A percentile compares a stretch with the other conserved stretches of the same genome.
Evolutionary conservation across 75 land plant genomes (phyloP).

Genomic region (Selaginella tamariscina): DNA sequence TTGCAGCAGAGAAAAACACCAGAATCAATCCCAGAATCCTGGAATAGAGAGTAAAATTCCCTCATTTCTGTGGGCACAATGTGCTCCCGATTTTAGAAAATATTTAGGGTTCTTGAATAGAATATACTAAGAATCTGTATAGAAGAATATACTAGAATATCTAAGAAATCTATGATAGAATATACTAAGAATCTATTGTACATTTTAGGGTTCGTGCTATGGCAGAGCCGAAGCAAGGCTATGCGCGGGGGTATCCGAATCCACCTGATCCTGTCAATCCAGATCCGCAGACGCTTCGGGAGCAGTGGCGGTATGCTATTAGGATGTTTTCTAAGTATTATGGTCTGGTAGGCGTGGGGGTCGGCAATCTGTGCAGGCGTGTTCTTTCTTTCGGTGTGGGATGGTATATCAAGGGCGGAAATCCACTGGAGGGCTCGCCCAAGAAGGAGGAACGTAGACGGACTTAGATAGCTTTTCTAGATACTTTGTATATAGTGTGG

Average conservation of each 20-base stretch:
- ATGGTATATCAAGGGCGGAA: conserved; percentile 84
- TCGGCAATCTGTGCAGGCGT: conserved; percentile 11
- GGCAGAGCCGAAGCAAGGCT: not conserved
- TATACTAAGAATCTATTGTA: not conserved
- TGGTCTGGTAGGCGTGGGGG: conserved; percentile 63
- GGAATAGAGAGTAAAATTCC: no score
- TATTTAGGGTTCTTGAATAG: no score
- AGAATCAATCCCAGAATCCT: not conserved
- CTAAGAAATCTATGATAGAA: not conserved
- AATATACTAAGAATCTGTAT: no score
- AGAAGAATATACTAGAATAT: no score
- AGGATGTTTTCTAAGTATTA: conserved; percentile 69
- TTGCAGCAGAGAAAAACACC: not conserved
- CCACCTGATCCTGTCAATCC: conserved; percentile 72
- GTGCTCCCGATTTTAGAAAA: no score
- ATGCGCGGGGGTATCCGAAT: conserved; percentile 33
- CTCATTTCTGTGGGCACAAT: no score
- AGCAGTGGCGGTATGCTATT: conserved; percentile 80
- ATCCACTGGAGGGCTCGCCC: conserved; percentile 33
- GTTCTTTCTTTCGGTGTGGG: conserved; percentile 50
- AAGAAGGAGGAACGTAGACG: not conserved
- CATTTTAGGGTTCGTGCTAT: not conserved
- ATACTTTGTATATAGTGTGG: no score
- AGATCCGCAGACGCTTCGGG: conserved; percentile 70
- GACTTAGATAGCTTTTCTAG: no score